These are phyloP conservation scores for Claviceps monticola DNA, from an alignment of 2,329 filamentous ascomycete genomes.

Conservation along the genomic window DNA sequence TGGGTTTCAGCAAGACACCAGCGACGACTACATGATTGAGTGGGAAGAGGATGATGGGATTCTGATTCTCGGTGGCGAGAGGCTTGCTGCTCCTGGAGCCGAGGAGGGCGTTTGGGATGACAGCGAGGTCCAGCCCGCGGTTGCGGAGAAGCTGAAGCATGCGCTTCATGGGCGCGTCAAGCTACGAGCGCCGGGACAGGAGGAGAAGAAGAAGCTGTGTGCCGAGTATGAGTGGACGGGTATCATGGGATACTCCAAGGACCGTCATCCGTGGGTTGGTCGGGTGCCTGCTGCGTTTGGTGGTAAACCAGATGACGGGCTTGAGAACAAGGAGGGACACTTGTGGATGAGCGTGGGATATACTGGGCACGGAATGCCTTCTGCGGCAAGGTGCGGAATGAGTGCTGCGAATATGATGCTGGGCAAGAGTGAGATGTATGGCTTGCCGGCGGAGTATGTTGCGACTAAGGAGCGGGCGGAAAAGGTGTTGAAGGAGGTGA, in stretches of 20 bases:
- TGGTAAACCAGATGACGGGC: conserved; percentile 21
- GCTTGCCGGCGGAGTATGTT: conserved; percentile 29
- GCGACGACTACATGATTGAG: conserved; percentile 59
- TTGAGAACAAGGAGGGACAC: conserved; percentile 12
- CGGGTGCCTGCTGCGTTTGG: conserved; percentile 39
- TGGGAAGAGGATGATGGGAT: conserved; percentile 39
- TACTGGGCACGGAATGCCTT: conserved; percentile 66
- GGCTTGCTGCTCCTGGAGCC: conserved; percentile 35
- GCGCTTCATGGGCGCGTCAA: conserved; percentile 29
- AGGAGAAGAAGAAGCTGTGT: conserved; percentile 28
- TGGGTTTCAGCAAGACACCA: conserved; percentile 32
- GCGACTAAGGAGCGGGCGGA: conserved; percentile 20
- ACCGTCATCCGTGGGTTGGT: conserved; percentile 58
- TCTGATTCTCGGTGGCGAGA: conserved; percentile 59
- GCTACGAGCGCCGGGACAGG: conserved; percentile 19
- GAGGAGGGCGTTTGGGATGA: conserved; percentile 45
- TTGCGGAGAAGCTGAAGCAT: conserved; percentile 41
- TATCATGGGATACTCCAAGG: conserved; percentile 63
- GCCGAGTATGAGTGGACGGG: conserved; percentile 60
- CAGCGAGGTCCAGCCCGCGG: conserved; percentile 37
- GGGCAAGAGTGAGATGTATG: conserved; percentile 21
- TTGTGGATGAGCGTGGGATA: conserved; percentile 54
- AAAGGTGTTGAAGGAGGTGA: conserved; percentile 5
- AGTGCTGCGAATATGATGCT: conserved; percentile 48
- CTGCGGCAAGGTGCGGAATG: conserved; percentile 51